Evolutionary conservation across 2,329 filamentous ascomycete genomes (phyloP), one percentile per base, ranked within the genome.

Genomic region (Fusarium newnesense): DNA sequence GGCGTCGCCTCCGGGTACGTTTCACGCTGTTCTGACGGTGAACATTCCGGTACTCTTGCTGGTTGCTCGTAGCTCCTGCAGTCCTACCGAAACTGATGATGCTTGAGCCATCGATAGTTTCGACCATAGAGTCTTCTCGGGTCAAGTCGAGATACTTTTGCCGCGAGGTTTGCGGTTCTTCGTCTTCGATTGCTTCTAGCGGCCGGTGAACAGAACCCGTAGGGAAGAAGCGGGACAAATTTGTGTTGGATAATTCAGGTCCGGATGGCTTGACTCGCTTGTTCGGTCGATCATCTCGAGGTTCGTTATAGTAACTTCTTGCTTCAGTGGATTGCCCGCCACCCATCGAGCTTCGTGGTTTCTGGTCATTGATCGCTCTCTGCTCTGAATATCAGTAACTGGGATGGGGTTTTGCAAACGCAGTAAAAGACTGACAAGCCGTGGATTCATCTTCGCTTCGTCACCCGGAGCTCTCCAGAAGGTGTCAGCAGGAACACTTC

Each of bases 401-500:
- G 56, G 32, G 21, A 24, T n/a, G 50, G 49, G 28, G 18, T 40
- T 46, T 39, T 21, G 37, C 49, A 40, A 46, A 24, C 42, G 18
- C 43, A 36, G 47, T 32, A 43, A 57, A 16, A 58, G 34, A 66
- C 78, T 58, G 57, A 80, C 79, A 69, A 80, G 59, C 69, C 75
- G 73, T 44, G 49, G 34, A 18, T 58, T 64, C 70, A 64, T 72
- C 60, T 60, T 63, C 70, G 62, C 68, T 68, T 75, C 77, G 64
- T 68, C 73, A 67, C 68, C 74, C 66, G 62, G 70, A 73, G 68
- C 62, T 76, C 79, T 80, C 69, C 67, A 63, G 47, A 47, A 49
- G 36, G 50, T 50, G 75, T 75, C 72, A 79, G 76, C 64, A 63
- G 64, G 52, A 43, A 59, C 32, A 39, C 60, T 43, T 65, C 40